Evolutionary conservation across 345 rosid genomes (phyloP).

Genomic region (Populus euphratica): DNA sequence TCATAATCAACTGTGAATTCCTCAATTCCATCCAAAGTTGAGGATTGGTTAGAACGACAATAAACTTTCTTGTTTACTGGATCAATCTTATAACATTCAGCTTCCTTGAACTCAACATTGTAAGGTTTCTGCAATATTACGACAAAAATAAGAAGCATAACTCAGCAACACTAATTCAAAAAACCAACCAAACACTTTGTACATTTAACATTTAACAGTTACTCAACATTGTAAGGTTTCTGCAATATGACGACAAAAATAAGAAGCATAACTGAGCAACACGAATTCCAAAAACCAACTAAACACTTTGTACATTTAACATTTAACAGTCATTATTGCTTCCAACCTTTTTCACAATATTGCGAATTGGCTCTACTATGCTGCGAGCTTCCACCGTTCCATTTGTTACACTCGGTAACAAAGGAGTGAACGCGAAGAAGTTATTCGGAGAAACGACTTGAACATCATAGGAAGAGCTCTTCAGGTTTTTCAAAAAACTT

Average conservation of each 20-base stretch:
- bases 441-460: neutral
- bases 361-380: neutral
- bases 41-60: neutral
- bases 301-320: neutral
- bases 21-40: slow-evolving; percentile 7
- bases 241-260: neutral
- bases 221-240: slow-evolving; percentile 3
- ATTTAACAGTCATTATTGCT: neutral
- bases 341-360: neutral
- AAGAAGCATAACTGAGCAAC: neutral
- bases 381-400: slow-evolving; percentile 6
- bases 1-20: slow-evolving; percentile 74
- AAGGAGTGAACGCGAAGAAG: neutral
- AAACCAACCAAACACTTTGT: neutral
- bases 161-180: neutral
- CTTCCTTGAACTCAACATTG: slow-evolving; percentile 9
- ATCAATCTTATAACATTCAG: slow-evolving; percentile 10
- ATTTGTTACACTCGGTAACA: neutral
- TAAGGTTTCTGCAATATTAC: neutral
- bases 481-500: slow-evolving; percentile 3
- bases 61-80: slow-evolving; percentile 7
- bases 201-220: too few relatives aligned
- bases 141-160: neutral
- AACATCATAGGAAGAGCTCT: neutral
- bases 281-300: neutral